These are phyloP conservation scores for Ceriops tagal DNA, from an alignment of 345 rosid genomes.

Conservation along the genomic window DNA sequence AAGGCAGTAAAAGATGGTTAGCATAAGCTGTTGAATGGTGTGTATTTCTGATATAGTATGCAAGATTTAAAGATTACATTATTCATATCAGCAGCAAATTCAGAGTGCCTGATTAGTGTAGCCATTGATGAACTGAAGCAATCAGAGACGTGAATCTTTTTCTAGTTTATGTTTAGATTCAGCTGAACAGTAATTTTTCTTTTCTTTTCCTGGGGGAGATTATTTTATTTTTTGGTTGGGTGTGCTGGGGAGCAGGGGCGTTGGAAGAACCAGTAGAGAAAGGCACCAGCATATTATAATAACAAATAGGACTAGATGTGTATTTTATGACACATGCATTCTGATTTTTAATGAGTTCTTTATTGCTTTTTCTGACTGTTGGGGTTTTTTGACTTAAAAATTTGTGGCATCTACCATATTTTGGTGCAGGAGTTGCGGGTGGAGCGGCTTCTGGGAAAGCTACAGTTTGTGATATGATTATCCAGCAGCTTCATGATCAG, in stretches of 20 bases:
- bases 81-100: too few relatives aligned
- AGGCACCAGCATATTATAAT: background rate
- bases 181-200: background rate
- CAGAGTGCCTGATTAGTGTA: too few relatives aligned
- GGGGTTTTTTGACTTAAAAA: background rate
- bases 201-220: background rate
- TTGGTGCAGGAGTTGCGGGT: conserved; percentile 79
- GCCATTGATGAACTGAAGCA: too few relatives aligned
- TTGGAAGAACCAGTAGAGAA: background rate
- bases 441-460: conserved; percentile 99
- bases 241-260: background rate
- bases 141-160: too few relatives aligned
- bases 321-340: background rate
- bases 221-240: background rate
- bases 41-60: background rate
- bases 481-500: conserved; percentile 99
- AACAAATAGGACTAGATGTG: background rate
- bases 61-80: too few relatives aligned
- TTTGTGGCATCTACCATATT: background rate
- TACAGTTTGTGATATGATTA: conserved; percentile 97
- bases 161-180: too few relatives aligned
- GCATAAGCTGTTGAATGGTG: background rate
- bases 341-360: background rate
- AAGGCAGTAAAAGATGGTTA: background rate
- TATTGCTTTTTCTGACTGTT: background rate